Evolutionary conservation across 768 basidiomycete species (phyloP), one percentile per base, ranked within the genome.

Genomic region (Termitomyces sp.): DNA sequence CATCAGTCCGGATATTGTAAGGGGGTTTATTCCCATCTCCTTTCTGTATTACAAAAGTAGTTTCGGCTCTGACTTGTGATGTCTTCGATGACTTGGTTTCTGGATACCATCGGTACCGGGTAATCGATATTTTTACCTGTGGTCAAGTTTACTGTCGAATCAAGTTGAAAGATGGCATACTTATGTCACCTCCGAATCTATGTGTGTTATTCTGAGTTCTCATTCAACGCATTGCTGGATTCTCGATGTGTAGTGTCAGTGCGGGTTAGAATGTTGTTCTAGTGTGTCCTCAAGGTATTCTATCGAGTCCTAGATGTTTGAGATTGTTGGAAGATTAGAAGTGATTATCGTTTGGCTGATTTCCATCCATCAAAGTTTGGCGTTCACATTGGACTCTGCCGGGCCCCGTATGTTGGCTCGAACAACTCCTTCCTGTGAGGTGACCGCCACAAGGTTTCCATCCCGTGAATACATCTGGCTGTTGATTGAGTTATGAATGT

Each of bases 351-450:
- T 14, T 35, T 5, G 12, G 33, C 15, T 21, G 14, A 21, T 10
- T 50, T 7, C 19, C 8, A 4, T 43, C 17, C 6, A 23, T 68
- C 64, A 77, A 35, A 78, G 66, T 63, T 77, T 78, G 44, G 72
- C 61, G 42, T 63, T 62, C 46, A 53, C 55, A 55, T 68, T 68
- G 28, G 56, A 55, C 41, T 62, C 67, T 14, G 63, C 63, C 14
- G 78, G 78, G 12, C 73, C 77, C 59, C 78, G 75, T 60, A 77
- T 71, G 61, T 80, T 73, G 31, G 83, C 84, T 42, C 89, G 80
- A 42, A 89, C 75, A 8, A 90, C 86, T 6, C 90, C 91, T 73
- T 92, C 91, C 66, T 93, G 91, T 26, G 86, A 82, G 30, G 81
- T 84, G 12, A 89, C 81, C n/a, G 89, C 91, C 26, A 91, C 77